Conservation (phyloP, 768 basidiomycete genomes). For the Trametes cubensis region DNA sequence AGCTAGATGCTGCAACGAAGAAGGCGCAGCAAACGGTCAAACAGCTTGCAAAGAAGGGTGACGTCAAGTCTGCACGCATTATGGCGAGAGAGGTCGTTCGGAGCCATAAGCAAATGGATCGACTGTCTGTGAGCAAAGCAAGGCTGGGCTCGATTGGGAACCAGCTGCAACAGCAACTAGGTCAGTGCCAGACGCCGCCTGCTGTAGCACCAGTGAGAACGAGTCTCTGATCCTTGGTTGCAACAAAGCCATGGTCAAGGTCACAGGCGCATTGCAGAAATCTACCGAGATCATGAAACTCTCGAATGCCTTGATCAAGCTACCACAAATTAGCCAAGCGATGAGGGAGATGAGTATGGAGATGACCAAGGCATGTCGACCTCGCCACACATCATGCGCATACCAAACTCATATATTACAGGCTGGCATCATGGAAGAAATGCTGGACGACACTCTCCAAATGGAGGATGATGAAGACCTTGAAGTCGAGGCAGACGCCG, state of each 20-base stretch:
- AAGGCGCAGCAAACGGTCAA: slow-evolving; percentile 85
- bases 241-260: slow-evolving; percentile 85
- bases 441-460: slow-evolving; percentile 92
- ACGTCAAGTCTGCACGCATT: slow-evolving; percentile 89
- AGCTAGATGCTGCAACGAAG: slow-evolving; percentile 82
- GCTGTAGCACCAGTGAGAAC: neutral
- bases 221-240: neutral
- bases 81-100: slow-evolving; percentile 93
- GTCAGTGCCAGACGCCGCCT: slow-evolving; percentile 48
- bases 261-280: slow-evolving; percentile 96
- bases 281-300: slow-evolving; percentile 99
- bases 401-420: slow-evolving; percentile 34
- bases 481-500: slow-evolving; percentile 95
- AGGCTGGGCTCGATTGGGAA: slow-evolving; percentile 86
- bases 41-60: slow-evolving; percentile 87
- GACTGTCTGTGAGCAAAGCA: slow-evolving; percentile 91
- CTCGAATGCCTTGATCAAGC: slow-evolving; percentile 87
- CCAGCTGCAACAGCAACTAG: slow-evolving; percentile 89
- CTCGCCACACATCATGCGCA: neutral
- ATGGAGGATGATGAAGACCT: slow-evolving; percentile 94
- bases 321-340: slow-evolving; percentile 88
- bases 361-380: slow-evolving; percentile 86
- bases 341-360: slow-evolving; percentile 99
- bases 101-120: slow-evolving; percentile 92
- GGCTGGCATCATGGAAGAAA: slow-evolving; percentile 98